Conservation (phyloP, 1,139 yeast genomes). For the Saccharomyces pastorianus region DNA sequence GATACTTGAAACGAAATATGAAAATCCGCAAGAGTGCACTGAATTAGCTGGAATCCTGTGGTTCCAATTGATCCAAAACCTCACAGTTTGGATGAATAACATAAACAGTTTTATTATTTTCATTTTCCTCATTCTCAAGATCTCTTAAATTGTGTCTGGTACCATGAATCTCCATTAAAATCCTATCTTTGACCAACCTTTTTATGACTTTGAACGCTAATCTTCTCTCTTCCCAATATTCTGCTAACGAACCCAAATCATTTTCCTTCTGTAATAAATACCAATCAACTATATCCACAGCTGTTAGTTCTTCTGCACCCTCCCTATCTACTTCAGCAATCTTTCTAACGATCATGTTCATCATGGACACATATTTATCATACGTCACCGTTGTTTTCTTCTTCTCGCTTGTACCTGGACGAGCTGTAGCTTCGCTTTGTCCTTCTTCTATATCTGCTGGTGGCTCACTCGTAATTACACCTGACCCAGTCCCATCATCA, state of each 20-base stretch:
- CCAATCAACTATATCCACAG: conserved; percentile 66
- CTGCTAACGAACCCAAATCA: conserved; percentile 60
- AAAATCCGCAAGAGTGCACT: too few species aligned
- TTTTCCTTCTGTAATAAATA: conserved; percentile 72
- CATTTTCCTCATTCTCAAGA: conserved; percentile 25
- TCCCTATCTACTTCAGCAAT: conserved; percentile 47
- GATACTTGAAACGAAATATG: too few species aligned
- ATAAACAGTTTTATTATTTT: conserved; percentile 41
- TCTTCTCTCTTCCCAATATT: conserved; percentile 61
- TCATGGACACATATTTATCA: conserved; percentile 78
- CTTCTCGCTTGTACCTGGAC: conserved; percentile 8
- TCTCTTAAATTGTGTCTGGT: conserved; percentile 39
- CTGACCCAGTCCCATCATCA: not conserved
- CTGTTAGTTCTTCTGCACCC: conserved; percentile 59
- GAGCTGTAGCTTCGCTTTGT: not conserved
- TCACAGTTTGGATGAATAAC: conserved; percentile 90
- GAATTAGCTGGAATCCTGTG: conserved; percentile 6
- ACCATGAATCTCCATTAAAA: conserved; percentile 74
- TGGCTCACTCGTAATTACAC: not conserved
- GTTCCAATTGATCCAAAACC: conserved; percentile 41
- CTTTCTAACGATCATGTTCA: conserved; percentile 68
- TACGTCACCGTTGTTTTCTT: conserved; percentile 58
- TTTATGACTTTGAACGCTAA: conserved; percentile 74
- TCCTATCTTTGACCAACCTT: conserved; percentile 76
- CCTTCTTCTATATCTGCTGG: not conserved